A percentile compares a stretch with the other conserved stretches of the same genome.
Evolutionary conservation across 148 eudicot genomes (phyloP).

Genomic region (Pouteria glomerata): DNA sequence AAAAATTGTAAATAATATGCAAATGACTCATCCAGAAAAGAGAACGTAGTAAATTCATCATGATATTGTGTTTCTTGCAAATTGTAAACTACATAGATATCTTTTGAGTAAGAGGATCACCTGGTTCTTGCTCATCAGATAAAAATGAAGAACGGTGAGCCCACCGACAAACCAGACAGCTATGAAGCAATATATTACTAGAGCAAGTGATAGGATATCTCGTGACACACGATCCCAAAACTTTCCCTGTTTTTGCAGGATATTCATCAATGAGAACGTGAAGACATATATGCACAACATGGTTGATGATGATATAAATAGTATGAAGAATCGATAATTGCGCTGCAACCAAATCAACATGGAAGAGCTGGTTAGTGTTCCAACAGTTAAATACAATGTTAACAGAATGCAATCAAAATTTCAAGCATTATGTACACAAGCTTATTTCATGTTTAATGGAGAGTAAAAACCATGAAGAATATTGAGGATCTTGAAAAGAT

Average conservation of each 20-base stretch:
- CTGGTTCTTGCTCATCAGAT: conserved; percentile 76
- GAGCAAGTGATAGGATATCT: conserved; percentile 56
- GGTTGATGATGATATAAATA: conserved; percentile 71
- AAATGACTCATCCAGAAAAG: background rate
- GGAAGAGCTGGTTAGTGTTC: background rate
- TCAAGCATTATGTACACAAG: background rate
- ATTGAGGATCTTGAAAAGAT: conserved; percentile 29
- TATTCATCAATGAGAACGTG: conserved; percentile 46
- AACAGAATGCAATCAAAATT: background rate
- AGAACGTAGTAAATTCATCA: background rate
- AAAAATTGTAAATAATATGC: background rate
- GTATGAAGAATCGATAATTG: conserved; percentile 67
- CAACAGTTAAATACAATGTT: background rate
- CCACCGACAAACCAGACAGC: conserved; percentile 87
- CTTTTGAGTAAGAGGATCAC: conserved; percentile 23
- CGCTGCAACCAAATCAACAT: conserved; percentile 51
- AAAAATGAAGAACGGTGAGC: conserved; percentile 66
- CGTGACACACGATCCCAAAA: conserved; percentile 37
- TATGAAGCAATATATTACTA: conserved; percentile 62
- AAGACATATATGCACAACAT: conserved; percentile 66
- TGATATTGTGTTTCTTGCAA: background rate
- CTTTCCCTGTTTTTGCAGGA: conserved; percentile 24
- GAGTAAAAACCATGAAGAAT: background rate
- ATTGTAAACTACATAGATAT: background rate
- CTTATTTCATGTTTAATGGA: background rate